Evolutionary conservation across 2,329 filamentous ascomycete species (phyloP), one percentile per base, ranked within the genome.

Genomic region (Zopfia rhizophila): DNA sequence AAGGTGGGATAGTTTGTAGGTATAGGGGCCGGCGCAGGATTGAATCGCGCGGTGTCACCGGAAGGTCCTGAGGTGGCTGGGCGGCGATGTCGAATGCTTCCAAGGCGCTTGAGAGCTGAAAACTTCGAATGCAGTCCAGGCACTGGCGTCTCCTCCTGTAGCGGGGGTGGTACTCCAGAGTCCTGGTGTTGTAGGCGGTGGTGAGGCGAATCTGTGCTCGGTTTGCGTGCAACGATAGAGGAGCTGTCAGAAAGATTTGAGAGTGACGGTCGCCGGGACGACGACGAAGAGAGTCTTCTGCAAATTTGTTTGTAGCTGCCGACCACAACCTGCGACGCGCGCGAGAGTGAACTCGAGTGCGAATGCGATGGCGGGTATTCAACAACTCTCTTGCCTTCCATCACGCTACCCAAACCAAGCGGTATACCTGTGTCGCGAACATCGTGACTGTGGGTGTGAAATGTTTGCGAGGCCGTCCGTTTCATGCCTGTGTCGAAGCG

Each of bases 401-500:
- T 60, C 14, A 70, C 65, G 8, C 65, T 54, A 42, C 60, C 61
- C n/a, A n/a, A n/a, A n/a, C n/a, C n/a, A 33, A 71, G 52, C 28
- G 53, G 48, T 44, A 58, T 50, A 27, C 43, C 46, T 17, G 53
- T 43, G 42, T 68, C 63, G 13, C 56, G 55, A 12, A 47, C 40
- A 48, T 69, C 61, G 43, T 52, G 48, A 45, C 55, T 41, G 43
- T 58, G 51, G 27, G 58, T 55, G 48, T 51, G 60, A 56, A 71
- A 71, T 21, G 67, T 70, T 60, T 72, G 69, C 45, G 65, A 69
- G 35, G 69, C 68, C 48, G 66, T 70, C 19, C 65, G 56, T 52
- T 72, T 71, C 67, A 71, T 69, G 45, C 55, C 56, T 45, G 58
- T 47, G 45, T 67, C 56, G 36, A 57, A 49, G 48, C 56, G 45